Base-by-base conservation (phyloP, 257 asterid genomes). In the Ehretia macrophylla region DNA sequence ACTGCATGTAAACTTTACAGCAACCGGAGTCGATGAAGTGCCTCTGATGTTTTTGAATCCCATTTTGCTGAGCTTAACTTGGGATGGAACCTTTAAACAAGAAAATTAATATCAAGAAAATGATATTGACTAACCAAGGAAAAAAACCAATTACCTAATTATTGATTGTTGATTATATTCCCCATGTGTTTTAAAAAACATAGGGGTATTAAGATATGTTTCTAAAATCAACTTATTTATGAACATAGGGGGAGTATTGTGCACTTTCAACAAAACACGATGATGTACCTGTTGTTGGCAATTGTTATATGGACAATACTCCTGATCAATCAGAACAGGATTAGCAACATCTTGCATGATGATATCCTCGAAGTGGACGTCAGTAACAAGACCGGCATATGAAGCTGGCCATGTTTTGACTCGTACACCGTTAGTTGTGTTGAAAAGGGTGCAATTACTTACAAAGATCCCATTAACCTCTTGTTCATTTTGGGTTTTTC, bases 261-360 rank as follows among this genome's bases (percentile, higher is more conserved):
- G n/a, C n/a, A n/a, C n/a, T n/a, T n/a, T n/a, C n/a, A n/a, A n/a
- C n/a, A n/a, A n/a, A n/a, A n/a, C n/a, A n/a, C n/a, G n/a, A n/a
- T n/a, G n/a, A n/a, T n/a, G n/a, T n/a, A n/a, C 18, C 6, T 14
- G n/a, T 51, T 12, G 14, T 18, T 19, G 14, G 62, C 77, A 72
- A 5, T 53, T 51, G 38, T 17, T n/a, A 32, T 17, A 38, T 4
- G 73, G 77, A 58, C 73, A 66, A 45, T 72, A 72, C 1, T 18
- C 23, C 40, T 72, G 73, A 59, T 72, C 69, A 40, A 72, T 72
- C 35, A 66, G 10, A 10, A 72, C 32, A 17, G 73, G 77, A 27
- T 66, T 72, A 51, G 46, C 19, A 12, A 72, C 73, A 44, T 71
- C 59, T 10, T 60, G 21, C 76, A 71, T 45, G 21, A 55, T 55